A percentile compares a stretch with the other conserved stretches of the same genome.
phyloP scores from a whole-genome alignment of 1,284 basidiomycete genomes.

The Cystobasidium sp. region DNA sequence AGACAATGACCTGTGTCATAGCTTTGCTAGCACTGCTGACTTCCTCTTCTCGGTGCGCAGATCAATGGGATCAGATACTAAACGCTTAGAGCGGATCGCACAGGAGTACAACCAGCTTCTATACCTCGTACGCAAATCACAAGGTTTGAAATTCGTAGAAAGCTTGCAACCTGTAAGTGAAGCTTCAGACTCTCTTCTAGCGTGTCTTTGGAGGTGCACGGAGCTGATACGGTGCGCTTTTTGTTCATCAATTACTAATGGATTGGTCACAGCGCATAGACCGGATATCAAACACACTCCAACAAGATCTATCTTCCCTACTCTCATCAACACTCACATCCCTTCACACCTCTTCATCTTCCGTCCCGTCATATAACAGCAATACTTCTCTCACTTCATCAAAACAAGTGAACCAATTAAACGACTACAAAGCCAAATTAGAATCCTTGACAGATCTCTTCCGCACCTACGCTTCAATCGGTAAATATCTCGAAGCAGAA shows the following conservation, averaged over 20 bases:
- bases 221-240: neutral
- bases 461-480: conserved; percentile 76
- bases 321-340: conserved; percentile 64
- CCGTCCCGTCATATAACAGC: neutral
- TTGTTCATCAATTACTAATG: too few species aligned
- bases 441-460: conserved; percentile 57
- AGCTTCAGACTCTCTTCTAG: conserved; percentile 38
- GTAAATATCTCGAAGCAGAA: conserved; percentile 81
- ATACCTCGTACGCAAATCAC: conserved; percentile 83
- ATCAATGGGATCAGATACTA: conserved; percentile 59
- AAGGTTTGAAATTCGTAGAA: conserved; percentile 73
- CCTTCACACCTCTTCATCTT: conserved; percentile 15
- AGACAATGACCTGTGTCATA: neutral
- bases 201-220: neutral
- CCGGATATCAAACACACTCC: conserved; percentile 75
- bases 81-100: conserved; percentile 82
- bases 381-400: neutral
- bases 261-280: conserved; percentile 68
- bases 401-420: neutral
- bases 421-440: conserved; percentile 30
- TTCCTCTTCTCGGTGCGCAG: conserved; percentile 8
- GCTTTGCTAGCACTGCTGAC: neutral
- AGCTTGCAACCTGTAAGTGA: conserved; percentile 80
- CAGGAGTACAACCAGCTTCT: conserved; percentile 89
- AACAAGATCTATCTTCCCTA: conserved; percentile 78